Base-by-base conservation (phyloP, 2,329 filamentous ascomycete genomes). In the Elsinoe fawcettii region DNA sequence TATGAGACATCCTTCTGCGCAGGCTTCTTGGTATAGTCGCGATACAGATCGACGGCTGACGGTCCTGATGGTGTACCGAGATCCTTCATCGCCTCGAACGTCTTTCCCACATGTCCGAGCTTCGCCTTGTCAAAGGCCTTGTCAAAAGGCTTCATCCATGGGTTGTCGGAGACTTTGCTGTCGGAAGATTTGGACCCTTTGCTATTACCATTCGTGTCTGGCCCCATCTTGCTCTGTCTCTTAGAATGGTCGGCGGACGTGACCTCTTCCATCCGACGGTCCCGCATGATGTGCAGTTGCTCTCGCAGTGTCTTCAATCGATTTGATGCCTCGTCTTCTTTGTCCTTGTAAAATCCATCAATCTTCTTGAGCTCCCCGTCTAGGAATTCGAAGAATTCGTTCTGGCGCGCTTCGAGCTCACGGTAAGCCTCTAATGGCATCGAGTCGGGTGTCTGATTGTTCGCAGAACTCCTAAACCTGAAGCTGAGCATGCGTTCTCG, bases 271-370 rank as follows among this genome's bases (percentile, higher is more conserved):
- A 89, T 79, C 20, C 92, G 84, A 12, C 87, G 82, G 68, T 95
- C 90, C 44, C 90, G 82, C 90, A 97, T 96, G 65, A 95, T 87
- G 67, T 95, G 91, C 30, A 99, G 78, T 69, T 99, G 93, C 54
- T 90, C 83, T 41, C 88, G 82, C 47, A 99, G 76, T 3, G 86
- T 70, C 0, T 76, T 74, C 22, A 96, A 74, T 1, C 91, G 82
- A 56, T 85, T 75, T 0, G 83, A 86, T 0, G 92, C 89, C 67
- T 96, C 89, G 25, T 88, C 80, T 68, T 99, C 93, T 68, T 96
- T 96, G 63, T 82, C 75, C 64, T 82, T 84, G 75, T 97, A 97
- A 67, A 99, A 99, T 0, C 77, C 73, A 68, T 99, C 91, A 9
- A 99, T 89, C 72, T 97, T 99, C n/a, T 85, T 79, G 12, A 99